Conservation (phyloP, 2,329 filamentous ascomycete genomes). For the Aspergillus ibericus region DNA sequence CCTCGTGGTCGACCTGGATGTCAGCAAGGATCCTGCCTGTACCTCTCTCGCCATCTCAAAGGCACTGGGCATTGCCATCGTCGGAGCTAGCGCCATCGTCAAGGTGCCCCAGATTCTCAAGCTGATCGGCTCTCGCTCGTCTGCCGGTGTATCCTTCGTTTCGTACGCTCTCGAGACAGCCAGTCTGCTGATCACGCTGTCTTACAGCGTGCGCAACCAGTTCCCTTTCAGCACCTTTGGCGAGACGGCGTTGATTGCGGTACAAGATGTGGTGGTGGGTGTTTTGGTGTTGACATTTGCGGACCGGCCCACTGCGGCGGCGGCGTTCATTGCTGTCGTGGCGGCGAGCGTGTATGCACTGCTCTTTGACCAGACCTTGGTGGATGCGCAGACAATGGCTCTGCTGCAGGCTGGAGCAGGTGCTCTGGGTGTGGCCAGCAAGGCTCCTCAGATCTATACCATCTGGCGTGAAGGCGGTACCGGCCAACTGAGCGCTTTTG, state of each 20-base stretch:
- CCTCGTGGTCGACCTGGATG: conserved; percentile 80
- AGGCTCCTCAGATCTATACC: conserved; percentile 87
- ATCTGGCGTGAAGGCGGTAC: conserved; percentile 85
- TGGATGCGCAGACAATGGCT: conserved; percentile 66
- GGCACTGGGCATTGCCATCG: conserved; percentile 88
- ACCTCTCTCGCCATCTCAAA: conserved; percentile 90
- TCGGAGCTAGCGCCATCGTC: conserved; percentile 84
- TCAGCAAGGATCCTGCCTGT: conserved; percentile 70
- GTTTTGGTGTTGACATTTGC: conserved; percentile 83
- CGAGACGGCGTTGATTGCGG: conserved; percentile 87
- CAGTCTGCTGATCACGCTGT: conserved; percentile 82
- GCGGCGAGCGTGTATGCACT: conserved; percentile 69
- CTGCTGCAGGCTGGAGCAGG: conserved; percentile 84
- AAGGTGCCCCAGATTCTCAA: conserved; percentile 98
- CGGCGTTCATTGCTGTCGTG: conserved; percentile 74
- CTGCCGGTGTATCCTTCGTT: conserved; percentile 82
- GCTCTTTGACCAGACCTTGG: conserved; percentile 61
- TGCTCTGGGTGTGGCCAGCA: conserved; percentile 79
- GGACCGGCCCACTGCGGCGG: conserved; percentile 66
- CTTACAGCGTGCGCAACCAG: conserved; percentile 86
- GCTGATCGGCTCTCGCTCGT: conserved; percentile 75
- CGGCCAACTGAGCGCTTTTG: conserved; percentile 93
- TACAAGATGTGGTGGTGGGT: conserved; percentile 88
- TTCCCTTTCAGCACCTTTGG: conserved; percentile 97
- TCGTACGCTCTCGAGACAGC: conserved; percentile 90